Evolutionary conservation across 2,329 filamentous ascomycete species (phyloP).

Genomic region (Epichloe uncinata): DNA sequence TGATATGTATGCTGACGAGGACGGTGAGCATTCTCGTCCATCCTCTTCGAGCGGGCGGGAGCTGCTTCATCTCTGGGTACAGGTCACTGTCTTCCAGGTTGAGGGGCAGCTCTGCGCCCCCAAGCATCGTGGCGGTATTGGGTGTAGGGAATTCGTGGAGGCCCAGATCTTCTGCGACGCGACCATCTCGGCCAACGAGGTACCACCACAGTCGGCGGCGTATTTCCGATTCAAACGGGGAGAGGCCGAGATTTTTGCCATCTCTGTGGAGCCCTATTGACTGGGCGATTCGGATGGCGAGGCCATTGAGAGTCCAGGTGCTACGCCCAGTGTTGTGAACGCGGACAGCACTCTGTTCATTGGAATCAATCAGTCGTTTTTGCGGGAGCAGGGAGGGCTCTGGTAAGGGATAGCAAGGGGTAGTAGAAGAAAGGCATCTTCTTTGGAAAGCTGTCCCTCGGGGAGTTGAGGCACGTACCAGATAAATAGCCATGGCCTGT

Average conservation of each 20-base stretch:
- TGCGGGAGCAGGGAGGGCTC: no score
- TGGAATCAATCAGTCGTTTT: not conserved
- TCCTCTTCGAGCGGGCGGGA: constrained; percentile 25
- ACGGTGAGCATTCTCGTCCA: constrained; percentile 47
- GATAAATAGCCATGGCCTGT: constrained; percentile 24
- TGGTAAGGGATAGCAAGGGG: no score
- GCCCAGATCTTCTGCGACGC: constrained; percentile 44
- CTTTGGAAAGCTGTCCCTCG: no score
- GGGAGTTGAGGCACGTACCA: constrained; percentile 14
- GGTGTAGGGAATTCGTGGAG: constrained; percentile 9
- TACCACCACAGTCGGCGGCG: constrained; percentile 42
- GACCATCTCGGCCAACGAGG: constrained; percentile 35
- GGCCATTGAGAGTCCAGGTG: constrained; percentile 28
- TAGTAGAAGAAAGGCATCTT: no score
- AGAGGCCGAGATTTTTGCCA: constrained; percentile 28
- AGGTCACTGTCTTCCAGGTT: constrained; percentile 44
- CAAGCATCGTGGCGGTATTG: not conserved
- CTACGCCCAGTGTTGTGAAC: constrained; percentile 21
- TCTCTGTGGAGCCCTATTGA: constrained; percentile 43
- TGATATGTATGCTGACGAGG: constrained; percentile 38
- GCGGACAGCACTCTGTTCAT: constrained; percentile 10
- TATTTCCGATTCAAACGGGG: constrained; percentile 41
- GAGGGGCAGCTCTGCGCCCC: constrained; percentile 37
- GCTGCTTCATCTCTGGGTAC: constrained; percentile 22
- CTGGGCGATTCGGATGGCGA: constrained; percentile 32